These are phyloP conservation scores for Inonotus hispidus DNA, from an alignment of 1,284 basidiomycete species.

Conservation along the genomic window DNA sequence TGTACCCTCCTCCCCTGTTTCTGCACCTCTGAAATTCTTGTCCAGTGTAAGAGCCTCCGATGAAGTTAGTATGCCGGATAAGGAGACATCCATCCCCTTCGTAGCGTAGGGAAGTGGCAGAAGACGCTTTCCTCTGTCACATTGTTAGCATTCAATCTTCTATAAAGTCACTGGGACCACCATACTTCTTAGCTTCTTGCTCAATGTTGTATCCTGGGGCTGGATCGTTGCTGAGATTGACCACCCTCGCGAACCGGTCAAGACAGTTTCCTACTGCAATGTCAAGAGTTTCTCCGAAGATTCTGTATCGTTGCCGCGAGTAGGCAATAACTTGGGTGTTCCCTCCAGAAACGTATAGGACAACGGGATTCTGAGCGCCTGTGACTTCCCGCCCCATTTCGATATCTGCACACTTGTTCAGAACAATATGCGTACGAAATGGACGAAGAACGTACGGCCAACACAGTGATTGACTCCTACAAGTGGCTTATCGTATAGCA, in stretches of 20 bases:
- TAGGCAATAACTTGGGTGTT: conserved; percentile 99
- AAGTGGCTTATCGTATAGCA: conserved; percentile 87
- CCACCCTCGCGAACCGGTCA: conserved; percentile 96
- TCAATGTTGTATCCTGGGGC: conserved; percentile 99
- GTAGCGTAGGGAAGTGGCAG: conserved; percentile 91
- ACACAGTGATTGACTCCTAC: conserved; percentile 99
- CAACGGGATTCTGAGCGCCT: conserved; percentile 90
- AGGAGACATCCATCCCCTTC: conserved; percentile 97
- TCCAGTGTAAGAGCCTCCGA: conserved; percentile 85
- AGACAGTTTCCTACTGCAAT: conserved; percentile 99
- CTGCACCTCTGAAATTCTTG: conserved; percentile 56
- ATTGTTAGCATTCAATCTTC: not conserved
- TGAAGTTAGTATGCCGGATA: conserved; percentile 89
- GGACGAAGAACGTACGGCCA: conserved; percentile 67
- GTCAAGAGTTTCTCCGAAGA: conserved; percentile 98
- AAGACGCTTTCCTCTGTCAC: conserved; percentile 63
- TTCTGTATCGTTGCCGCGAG: conserved; percentile 93
- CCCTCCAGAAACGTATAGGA: conserved; percentile 97
- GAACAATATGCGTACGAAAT: not conserved
- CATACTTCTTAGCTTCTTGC: conserved; percentile 85
- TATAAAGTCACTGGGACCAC: conserved; percentile 4
- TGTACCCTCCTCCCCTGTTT: conserved; percentile 53
- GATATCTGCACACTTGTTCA: conserved; percentile 61
- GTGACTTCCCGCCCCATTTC: conserved; percentile 99
- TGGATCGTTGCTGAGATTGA: conserved; percentile 93